Conservation (phyloP, 305 asterid species). For the Fraxinus paxiana region DNA sequence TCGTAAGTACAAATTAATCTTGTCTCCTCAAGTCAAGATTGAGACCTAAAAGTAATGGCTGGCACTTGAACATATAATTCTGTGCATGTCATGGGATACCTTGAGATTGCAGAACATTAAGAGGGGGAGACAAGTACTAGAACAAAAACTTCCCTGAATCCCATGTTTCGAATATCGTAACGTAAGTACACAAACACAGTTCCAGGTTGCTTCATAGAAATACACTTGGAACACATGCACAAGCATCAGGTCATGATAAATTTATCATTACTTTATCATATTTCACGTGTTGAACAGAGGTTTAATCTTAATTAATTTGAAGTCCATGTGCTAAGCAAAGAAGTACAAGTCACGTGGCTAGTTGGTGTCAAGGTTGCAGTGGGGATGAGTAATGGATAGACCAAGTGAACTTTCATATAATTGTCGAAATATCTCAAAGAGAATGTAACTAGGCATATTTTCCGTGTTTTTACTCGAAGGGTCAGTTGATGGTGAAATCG, state of each 20-base stretch:
- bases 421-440: neutral
- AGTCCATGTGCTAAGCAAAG: neutral
- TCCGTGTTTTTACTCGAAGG: no score
- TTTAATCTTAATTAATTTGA: neutral
- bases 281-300: neutral
- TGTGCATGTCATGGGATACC: neutral
- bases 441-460: neutral
- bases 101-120: neutral
- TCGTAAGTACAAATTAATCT: neutral
- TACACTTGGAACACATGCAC: constrained; percentile 6
- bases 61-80: neutral
- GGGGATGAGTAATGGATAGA: neutral
- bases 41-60: neutral
- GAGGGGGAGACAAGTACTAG: neutral
- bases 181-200: neutral
- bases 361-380: neutral
- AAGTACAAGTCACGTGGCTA: neutral
- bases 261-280: neutral
- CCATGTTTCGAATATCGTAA: neutral
- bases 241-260: neutral
- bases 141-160: neutral
- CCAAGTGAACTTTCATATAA: neutral
- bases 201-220: neutral
- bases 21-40: neutral
- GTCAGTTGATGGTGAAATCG: no score